phyloP scores from a whole-genome alignment of 306 rosid genomes.

The Hylodesmum podocarpum region DNA sequence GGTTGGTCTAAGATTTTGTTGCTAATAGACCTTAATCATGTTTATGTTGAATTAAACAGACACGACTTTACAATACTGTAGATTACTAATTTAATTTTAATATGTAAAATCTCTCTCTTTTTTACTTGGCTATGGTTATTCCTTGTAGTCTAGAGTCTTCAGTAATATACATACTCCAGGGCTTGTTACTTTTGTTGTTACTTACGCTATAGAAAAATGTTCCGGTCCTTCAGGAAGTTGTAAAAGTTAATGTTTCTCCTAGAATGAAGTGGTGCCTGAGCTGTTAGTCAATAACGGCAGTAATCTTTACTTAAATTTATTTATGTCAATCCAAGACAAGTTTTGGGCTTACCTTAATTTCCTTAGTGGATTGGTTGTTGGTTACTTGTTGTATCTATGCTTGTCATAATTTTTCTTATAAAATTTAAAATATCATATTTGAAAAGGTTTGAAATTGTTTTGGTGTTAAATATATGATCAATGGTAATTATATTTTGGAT shows the following conservation, averaged over 20 bases:
- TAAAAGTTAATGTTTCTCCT: conserved; percentile 10
- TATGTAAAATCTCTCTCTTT: background rate
- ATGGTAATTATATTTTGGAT: background rate
- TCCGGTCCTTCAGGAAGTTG: conserved; percentile 4
- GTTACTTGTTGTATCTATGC: background rate
- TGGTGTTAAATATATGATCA: background rate
- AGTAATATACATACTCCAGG: background rate
- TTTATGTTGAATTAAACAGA: background rate
- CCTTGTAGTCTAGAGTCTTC: background rate
- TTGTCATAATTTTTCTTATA: background rate
- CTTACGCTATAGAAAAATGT: background rate
- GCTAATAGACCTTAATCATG: conserved; percentile 10
- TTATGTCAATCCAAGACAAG: conserved; percentile 15
- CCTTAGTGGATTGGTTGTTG: background rate
- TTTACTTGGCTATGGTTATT: background rate
- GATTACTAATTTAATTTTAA: background rate
- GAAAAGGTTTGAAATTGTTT: background rate
- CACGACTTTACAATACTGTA: background rate
- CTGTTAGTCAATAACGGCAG: background rate
- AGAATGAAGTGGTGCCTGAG: background rate
- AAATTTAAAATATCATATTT: background rate
- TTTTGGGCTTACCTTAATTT: background rate
- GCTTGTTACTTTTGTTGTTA: conserved; percentile 14
- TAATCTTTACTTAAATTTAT: conserved; percentile 16
- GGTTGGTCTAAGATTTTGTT: conserved; percentile 49